Conservation (phyloP, 257 asterid species). For the Lycium barbarum region DNA sequence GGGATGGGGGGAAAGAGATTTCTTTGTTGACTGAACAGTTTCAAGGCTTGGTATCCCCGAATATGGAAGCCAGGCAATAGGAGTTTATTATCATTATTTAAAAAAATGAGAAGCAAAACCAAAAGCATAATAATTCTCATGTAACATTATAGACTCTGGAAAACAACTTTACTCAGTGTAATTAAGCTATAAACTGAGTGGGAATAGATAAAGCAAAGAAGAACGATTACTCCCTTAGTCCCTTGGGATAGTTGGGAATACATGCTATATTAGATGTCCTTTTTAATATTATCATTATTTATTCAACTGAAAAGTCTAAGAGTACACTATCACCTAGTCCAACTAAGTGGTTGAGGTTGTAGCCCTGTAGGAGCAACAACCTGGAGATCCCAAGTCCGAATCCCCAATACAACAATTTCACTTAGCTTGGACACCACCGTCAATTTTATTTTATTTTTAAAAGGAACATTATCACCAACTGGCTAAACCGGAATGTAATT, state of each 20-base stretch:
- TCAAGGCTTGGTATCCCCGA: neutral
- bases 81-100: neutral
- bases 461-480: neutral
- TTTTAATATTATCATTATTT: neutral
- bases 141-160: neutral
- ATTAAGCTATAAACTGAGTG: neutral
- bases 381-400: neutral
- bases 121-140: neutral
- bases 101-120: neutral
- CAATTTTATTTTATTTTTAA: neutral
- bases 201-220: neutral
- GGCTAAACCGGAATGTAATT: neutral
- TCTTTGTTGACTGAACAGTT: neutral
- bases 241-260: neutral
- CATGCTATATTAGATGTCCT: neutral
- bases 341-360: neutral
- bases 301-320: neutral
- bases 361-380: constrained; percentile 9
- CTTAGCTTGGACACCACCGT: neutral
- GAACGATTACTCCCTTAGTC: neutral
- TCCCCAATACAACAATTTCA: neutral
- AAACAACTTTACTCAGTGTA: neutral
- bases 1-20: neutral
- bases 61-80: neutral
- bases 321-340: neutral